Evolutionary conservation across 148 eudicot species (phyloP).

Genomic region (Mesembryanthemum crystallinum): DNA sequence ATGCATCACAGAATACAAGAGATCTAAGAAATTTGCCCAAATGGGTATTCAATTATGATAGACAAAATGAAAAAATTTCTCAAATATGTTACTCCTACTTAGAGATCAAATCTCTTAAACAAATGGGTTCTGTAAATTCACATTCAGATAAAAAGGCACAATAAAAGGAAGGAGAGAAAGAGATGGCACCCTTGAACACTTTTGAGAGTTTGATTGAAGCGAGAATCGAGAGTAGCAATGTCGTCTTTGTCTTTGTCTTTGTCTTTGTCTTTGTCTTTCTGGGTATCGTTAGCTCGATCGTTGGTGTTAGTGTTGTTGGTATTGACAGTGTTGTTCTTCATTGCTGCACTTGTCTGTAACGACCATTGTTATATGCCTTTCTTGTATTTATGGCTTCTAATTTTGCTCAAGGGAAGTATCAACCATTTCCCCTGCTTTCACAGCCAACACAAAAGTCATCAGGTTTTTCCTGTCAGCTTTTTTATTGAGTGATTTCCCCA

Average conservation of each 20-base stretch:
- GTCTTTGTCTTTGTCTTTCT: no score
- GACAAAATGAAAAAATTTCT: background rate
- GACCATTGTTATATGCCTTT: conserved; percentile 12
- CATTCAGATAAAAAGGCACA: background rate
- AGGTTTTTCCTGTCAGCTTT: background rate
- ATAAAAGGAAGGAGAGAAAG: background rate
- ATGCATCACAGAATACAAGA: conserved; percentile 11
- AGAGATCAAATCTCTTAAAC: conserved; percentile 15
- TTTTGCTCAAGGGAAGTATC: background rate
- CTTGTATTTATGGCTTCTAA: conserved; percentile 1
- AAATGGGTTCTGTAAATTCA: conserved; percentile 19
- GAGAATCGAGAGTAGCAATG: conserved; percentile 48
- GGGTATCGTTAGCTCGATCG: conserved; percentile 6
- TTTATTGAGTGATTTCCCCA: no score
- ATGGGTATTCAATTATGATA: conserved; percentile 5
- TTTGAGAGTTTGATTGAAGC: conserved; percentile 75
- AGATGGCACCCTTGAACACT: conserved; percentile 76
- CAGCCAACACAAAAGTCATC: background rate
- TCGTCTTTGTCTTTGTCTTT: background rate
- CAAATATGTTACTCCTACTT: conserved; percentile 2
- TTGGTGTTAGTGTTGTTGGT: conserved; percentile 4
- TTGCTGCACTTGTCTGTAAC: conserved; percentile 20
- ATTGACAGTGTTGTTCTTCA: conserved; percentile 33
- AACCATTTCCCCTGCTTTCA: background rate
- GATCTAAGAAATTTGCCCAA: conserved; percentile 24